Evolutionary conservation across 345 rosid genomes (phyloP).

Genomic region (Sapria himalayana): DNA sequence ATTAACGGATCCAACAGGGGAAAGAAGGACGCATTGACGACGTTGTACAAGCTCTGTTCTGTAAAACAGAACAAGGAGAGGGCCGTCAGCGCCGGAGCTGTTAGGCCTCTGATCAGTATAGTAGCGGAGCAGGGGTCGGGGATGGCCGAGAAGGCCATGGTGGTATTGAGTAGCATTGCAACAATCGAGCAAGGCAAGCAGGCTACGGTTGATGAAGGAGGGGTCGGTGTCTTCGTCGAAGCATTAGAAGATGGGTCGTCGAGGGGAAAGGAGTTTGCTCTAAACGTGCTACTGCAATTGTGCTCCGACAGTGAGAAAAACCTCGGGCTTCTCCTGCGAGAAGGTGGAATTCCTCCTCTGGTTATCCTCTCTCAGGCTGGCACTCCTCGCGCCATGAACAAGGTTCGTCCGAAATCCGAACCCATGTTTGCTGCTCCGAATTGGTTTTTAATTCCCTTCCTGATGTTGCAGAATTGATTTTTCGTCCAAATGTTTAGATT

Average conservation of each 20-base stretch:
- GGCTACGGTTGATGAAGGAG: constrained; percentile 72
- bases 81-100: constrained; percentile 76
- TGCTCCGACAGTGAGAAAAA: constrained; percentile 54
- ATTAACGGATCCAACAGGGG: constrained; percentile 64
- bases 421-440: too few relatives aligned
- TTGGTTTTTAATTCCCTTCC: too few relatives aligned
- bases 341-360: constrained; percentile 97
- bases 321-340: constrained; percentile 76
- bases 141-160: constrained; percentile 97
- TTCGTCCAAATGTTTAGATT: too few relatives aligned
- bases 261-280: constrained; percentile 82
- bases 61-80: constrained; percentile 69
- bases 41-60: constrained; percentile 80
- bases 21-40: constrained; percentile 73
- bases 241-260: constrained; percentile 72
- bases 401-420: too few relatives aligned
- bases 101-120: constrained; percentile 63
- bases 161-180: constrained; percentile 59
- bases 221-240: constrained; percentile 76
- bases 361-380: constrained; percentile 82
- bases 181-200: constrained; percentile 53
- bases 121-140: constrained; percentile 65
- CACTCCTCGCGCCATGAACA: constrained; percentile 49
- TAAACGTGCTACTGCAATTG: constrained; percentile 57
- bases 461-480: too few relatives aligned